Evolutionary conservation across 2,329 filamentous ascomycete genomes (phyloP).

Genomic region (Phialophora tarda): DNA sequence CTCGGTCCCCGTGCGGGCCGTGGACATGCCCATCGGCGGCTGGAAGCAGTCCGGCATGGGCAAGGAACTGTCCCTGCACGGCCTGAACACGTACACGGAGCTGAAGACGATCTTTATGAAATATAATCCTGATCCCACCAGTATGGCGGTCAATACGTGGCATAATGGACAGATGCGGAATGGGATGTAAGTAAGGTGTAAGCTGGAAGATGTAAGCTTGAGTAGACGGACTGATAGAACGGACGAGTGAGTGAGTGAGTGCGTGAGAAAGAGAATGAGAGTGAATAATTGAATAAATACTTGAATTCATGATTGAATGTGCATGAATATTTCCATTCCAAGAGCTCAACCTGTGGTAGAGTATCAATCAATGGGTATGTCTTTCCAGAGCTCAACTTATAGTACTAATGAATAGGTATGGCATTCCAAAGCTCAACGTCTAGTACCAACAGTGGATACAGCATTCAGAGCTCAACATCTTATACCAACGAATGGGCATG

Average conservation of each 20-base stretch:
- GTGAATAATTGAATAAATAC: background rate
- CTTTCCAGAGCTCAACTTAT: background rate
- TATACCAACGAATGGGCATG: background rate
- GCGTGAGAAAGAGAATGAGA: too few species aligned
- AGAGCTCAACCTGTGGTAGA: too few species aligned
- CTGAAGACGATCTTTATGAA: constrained; percentile 49
- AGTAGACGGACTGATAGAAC: background rate
- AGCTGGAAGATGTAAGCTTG: background rate
- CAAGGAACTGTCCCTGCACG: constrained; percentile 51
- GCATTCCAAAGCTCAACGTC: background rate
- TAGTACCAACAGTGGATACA: too few species aligned
- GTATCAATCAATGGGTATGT: too few species aligned
- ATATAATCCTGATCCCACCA: constrained; percentile 17
- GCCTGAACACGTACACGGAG: constrained; percentile 48
- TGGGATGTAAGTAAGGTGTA: background rate
- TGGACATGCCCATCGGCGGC: constrained; percentile 51
- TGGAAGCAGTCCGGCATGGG: constrained; percentile 57
- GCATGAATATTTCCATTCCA: background rate
- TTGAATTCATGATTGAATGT: background rate
- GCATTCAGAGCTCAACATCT: background rate
- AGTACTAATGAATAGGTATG: background rate
- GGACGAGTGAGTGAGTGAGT: too few species aligned
- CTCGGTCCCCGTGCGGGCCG: constrained; percentile 50
- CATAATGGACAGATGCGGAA: constrained; percentile 10
- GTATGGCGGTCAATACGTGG: constrained; percentile 14